These are phyloP conservation scores for Diplodia seriata DNA, from an alignment of 2,329 filamentous ascomycete genomes.

Conservation along the genomic window DNA sequence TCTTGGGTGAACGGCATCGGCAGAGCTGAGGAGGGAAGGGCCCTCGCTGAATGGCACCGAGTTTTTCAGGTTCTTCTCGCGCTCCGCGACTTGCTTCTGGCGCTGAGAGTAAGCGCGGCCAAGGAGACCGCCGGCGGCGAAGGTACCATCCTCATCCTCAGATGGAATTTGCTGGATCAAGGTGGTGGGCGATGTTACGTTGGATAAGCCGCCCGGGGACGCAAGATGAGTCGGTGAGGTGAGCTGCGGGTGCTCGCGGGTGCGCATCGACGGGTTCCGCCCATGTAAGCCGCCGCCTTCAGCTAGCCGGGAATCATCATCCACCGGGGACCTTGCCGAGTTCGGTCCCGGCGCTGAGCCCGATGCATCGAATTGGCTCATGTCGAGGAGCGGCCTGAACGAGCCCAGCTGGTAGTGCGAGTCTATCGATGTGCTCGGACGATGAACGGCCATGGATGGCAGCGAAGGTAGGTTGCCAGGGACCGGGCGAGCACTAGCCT, in stretches of 20 bases:
- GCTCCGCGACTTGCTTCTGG: slow-evolving; percentile 49
- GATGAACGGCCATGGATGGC: slow-evolving; percentile 37
- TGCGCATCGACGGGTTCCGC: slow-evolving; percentile 48
- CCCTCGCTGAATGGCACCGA: slow-evolving; percentile 62
- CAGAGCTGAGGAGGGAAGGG: slow-evolving; percentile 57
- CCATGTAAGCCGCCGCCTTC: slow-evolving; percentile 43
- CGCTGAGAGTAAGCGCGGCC: slow-evolving; percentile 59
- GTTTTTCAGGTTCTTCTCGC: slow-evolving; percentile 43
- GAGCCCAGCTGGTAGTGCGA: slow-evolving; percentile 68
- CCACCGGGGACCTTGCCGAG: slow-evolving; percentile 7
- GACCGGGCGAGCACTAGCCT: slow-evolving; percentile 34
- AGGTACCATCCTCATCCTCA: slow-evolving; percentile 49
- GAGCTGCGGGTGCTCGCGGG: slow-evolving; percentile 47
- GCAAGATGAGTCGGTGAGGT: slow-evolving; percentile 38
- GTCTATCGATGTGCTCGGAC: slow-evolving; percentile 49
- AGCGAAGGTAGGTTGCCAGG: slow-evolving; percentile 35
- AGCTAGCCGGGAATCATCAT: slow-evolving; percentile 40
- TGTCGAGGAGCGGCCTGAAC: slow-evolving; percentile 72
- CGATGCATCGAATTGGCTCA: slow-evolving; percentile 60
- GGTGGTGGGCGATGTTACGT: slow-evolving; percentile 31
- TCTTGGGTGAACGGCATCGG: slow-evolving; percentile 33
- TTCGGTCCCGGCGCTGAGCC: slow-evolving; percentile 22
- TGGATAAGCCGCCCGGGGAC: slow-evolving; percentile 8
- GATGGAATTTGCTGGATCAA: slow-evolving; percentile 33
- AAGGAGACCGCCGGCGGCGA: slow-evolving; percentile 56